Conservation (phyloP, 441 rosid genomes). For the Heliophila coronopifolia region DNA sequence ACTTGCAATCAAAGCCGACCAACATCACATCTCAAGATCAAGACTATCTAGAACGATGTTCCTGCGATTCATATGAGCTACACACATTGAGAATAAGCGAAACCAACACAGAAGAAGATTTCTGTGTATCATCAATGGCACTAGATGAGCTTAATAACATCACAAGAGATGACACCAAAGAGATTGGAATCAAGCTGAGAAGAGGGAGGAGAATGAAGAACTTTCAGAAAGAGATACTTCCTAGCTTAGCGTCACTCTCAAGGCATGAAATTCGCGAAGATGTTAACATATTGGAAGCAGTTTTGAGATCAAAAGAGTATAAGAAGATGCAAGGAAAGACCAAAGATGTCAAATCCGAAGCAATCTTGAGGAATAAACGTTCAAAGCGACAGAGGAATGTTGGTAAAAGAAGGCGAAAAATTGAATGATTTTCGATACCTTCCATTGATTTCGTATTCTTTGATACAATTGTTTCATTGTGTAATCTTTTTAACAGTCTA, state of each 20-base stretch:
- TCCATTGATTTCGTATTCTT: conserved; percentile 2
- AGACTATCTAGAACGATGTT: conserved; percentile 16
- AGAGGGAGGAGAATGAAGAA: conserved; percentile 82
- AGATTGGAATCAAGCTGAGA: conserved; percentile 50
- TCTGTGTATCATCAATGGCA: conserved; percentile 49
- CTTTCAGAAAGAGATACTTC: conserved; percentile 74
- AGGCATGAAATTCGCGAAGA: conserved; percentile 71
- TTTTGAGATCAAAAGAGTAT: conserved; percentile 75
- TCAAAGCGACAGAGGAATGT: conserved; percentile 10
- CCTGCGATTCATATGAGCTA: conserved; percentile 60
- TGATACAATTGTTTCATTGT: conserved; percentile 9
- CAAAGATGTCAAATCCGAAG: conserved; percentile 14
- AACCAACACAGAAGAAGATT: conserved; percentile 43
- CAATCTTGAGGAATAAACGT: conserved; percentile 23
- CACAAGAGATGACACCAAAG: conserved; percentile 34
- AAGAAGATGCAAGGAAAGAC: conserved; percentile 45
- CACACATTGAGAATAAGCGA: conserved; percentile 47
- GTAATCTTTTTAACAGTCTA: conserved; percentile 23
- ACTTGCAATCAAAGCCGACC: conserved; percentile 20
- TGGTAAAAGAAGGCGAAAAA: conserved; percentile 22
- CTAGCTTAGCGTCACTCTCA: conserved; percentile 53
- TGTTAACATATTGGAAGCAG: conserved; percentile 60
- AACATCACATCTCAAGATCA: conserved; percentile 19
- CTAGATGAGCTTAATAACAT: conserved; percentile 30
- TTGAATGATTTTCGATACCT: background rate